A percentile compares a stretch with the other conserved stretches of the same genome.
Conservation (phyloP, 108 stramenopile species). For the Fragilariopsis cylindrus region DNA sequence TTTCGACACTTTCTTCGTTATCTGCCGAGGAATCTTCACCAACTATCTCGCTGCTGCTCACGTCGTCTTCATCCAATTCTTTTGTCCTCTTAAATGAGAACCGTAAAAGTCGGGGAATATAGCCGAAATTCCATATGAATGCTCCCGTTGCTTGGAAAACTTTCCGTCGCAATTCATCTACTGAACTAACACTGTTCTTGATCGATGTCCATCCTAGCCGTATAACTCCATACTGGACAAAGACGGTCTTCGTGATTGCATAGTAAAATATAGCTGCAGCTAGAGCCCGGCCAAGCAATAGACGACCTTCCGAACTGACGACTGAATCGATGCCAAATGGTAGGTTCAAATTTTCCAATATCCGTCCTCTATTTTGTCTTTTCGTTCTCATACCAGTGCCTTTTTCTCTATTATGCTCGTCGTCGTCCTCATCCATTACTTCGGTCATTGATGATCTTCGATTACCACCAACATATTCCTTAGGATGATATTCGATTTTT, state of each 20-base stretch:
- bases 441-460: background rate
- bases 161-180: conserved; percentile 17
- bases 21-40: conserved; percentile 2
- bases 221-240: conserved; percentile 44
- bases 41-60: background rate
- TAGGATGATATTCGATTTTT: conserved; percentile 33
- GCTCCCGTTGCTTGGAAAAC: conserved; percentile 18
- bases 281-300: conserved; percentile 38
- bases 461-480: background rate
- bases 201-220: conserved; percentile 28
- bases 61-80: conserved; percentile 7
- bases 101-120: conserved; percentile 26
- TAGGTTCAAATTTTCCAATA: conserved; percentile 21
- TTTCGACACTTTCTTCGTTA: background rate
- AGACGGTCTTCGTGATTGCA: conserved; percentile 28
- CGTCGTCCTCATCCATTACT: background rate
- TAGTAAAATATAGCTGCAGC: conserved; percentile 44
- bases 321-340: conserved; percentile 35
- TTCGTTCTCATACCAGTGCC: too few relatives aligned
- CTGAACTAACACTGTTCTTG: conserved; percentile 25
- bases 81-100: conserved; percentile 4
- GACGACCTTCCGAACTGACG: conserved; percentile 31
- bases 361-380: background rate
- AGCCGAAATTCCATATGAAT: conserved; percentile 35
- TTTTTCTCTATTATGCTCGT: background rate